A percentile compares a stretch with the other conserved stretches of the same genome.
Evolutionary conservation across 2,329 filamentous ascomycete genomes (phyloP).

Genomic region (Fusarium armeniacum): DNA sequence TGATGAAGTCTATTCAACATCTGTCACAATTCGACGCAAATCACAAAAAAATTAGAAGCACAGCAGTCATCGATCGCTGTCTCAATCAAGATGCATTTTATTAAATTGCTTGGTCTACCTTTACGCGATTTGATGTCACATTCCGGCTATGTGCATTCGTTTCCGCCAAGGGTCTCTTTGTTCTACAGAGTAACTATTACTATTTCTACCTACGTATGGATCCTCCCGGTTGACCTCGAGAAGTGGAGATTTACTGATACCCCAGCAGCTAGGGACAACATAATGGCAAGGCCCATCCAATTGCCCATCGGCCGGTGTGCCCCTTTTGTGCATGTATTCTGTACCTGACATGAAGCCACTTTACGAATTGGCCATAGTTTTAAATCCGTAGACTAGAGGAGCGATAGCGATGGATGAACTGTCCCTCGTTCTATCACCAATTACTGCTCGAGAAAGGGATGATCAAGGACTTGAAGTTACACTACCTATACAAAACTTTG

Average conservation of each 20-base stretch:
- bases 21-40: neutral
- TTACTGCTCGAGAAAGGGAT: neutral
- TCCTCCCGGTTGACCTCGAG: constrained; percentile 45
- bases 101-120: neutral
- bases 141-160: constrained; percentile 8
- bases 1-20: neutral
- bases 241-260: constrained; percentile 33
- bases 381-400: too few relatives aligned
- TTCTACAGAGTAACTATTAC: constrained; percentile 1
- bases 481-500: neutral
- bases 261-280: constrained; percentile 19
- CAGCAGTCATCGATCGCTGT: neutral
- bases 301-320: constrained; percentile 13
- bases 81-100: neutral
- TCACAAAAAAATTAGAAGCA: neutral
- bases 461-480: neutral
- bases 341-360: constrained; percentile 26
- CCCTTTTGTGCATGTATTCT: constrained; percentile 33
- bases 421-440: neutral
- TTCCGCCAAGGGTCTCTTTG: constrained; percentile 18
- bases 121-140: neutral
- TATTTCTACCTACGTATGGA: constrained; percentile 17
- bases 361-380: constrained; percentile 1
- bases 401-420: too few relatives aligned
- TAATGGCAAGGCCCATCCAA: constrained; percentile 15